Conservation (phyloP, 805 yeast genomes). For the Schwanniomyces sp. region DNA sequence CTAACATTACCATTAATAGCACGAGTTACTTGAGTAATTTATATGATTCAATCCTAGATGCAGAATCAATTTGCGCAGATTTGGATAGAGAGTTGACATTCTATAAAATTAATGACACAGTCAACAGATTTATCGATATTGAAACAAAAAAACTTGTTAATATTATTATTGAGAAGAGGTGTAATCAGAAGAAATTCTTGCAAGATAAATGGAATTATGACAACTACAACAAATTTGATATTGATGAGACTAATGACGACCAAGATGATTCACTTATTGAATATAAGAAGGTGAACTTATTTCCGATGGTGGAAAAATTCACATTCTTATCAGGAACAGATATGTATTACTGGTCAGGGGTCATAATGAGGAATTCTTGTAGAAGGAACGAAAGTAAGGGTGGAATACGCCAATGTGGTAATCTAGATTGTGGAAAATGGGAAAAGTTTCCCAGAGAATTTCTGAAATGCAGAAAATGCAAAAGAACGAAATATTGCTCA, state of each 20-base stretch:
- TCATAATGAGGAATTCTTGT: slow-evolving; percentile 95
- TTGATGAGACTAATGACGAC: slow-evolving; percentile 29
- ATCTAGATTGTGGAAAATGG: slow-evolving; percentile 92
- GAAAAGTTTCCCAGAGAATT: slow-evolving; percentile 87
- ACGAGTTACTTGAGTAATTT: slow-evolving; percentile 23
- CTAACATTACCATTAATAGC: slow-evolving; percentile 5
- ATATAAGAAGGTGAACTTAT: slow-evolving; percentile 60
- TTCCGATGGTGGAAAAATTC: slow-evolving; percentile 90
- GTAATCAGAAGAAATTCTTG: slow-evolving; percentile 29
- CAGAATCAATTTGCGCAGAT: slow-evolving; percentile 32
- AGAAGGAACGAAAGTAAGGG: slow-evolving; percentile 83
- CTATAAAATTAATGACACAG: slow-evolving; percentile 30
- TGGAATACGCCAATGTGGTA: slow-evolving; percentile 94
- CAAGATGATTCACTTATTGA: slow-evolving; percentile 43
- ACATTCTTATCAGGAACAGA: slow-evolving; percentile 74
- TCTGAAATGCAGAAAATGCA: slow-evolving; percentile 92
- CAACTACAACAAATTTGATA: slow-evolving; percentile 38
- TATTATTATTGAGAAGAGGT: slow-evolving; percentile 33
- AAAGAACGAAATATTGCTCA: slow-evolving; percentile 92
- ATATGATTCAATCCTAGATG: slow-evolving; percentile 32
- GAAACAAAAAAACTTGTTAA: slow-evolving; percentile 32
- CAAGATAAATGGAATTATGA: slow-evolving; percentile 41
- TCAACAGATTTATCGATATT: slow-evolving; percentile 27
- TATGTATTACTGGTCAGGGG: slow-evolving; percentile 94
- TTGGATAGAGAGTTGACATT: slow-evolving; percentile 35